Base-by-base conservation (phyloP, 2,329 filamentous ascomycete genomes). In the Bipolaris victoriae region DNA sequence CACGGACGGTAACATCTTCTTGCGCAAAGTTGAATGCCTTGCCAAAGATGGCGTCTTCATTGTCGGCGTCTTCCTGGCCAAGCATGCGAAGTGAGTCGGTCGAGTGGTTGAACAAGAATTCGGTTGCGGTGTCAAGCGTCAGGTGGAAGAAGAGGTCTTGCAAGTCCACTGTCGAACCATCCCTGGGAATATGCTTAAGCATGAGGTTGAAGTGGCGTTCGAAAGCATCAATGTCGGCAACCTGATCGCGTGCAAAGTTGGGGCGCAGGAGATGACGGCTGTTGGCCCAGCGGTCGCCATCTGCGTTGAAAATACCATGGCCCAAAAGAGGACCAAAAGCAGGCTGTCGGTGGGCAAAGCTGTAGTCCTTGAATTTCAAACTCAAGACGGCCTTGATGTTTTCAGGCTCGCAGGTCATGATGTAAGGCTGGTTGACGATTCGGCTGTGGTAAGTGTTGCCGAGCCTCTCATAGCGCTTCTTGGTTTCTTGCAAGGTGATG, bases 101-200 rank as follows among this genome's bases (percentile, higher is more conserved):
- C 60, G 69, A 79, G 56, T 81, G 75, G 59, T 80, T 79, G 65
- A 82, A 81, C 5, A 82, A 71, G 57, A 83, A 82, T 41, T 82
- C 80, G 2, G 79, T 81, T 0, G 80, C 79, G n/a, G 78, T 76
- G 59, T 83, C 81, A 54, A 83, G 78, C 1, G 81, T 82, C 10
- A 82, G 58, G n/a, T 75, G 70, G 73, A 82, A 82, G 71, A 83
- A 82, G 13, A 82, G 72, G 10, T 68, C 64, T 44, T 77, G 75
- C 5, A 78, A 54, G 55, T 78, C 75, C 20, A 77, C 64, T 3
- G 74, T 75, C 13, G 78, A 60, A 26, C 74, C 74, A 74, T 45
- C 87, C 81, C 55, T 84, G 77, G 86, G 86, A 7, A 91, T 80
- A 20, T 82, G 80, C n/a, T 80, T 77, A 24, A 90, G 78, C 55